Evolutionary conservation across 495 filamentous ascomycete species (phyloP).

Genomic region (Aspergillus mulundensis): DNA sequence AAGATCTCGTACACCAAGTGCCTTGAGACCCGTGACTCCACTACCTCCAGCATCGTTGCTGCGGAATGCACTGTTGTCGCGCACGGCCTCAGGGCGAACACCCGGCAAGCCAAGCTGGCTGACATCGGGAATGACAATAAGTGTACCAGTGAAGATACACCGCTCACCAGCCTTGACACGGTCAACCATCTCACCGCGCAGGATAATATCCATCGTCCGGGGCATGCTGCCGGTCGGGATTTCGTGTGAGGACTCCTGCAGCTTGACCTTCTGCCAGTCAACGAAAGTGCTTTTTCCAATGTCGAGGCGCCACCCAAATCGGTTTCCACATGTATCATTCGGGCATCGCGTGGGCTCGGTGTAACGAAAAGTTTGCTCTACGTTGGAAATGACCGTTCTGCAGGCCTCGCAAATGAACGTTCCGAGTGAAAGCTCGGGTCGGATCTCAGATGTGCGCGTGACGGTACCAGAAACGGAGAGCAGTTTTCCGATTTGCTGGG

Average conservation of each 20-base stretch:
- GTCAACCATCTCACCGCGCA: conserved; percentile 98
- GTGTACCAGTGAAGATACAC: conserved; percentile 91
- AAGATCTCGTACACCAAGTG: conserved; percentile 88
- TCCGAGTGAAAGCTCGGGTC: conserved; percentile 85
- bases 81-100: conserved; percentile 74
- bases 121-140: conserved; percentile 97
- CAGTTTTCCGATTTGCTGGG: conserved; percentile 85
- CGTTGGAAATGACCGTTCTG: conserved; percentile 72
- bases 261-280: conserved; percentile 97
- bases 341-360: conserved; percentile 96
- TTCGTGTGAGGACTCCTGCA: conserved; percentile 96
- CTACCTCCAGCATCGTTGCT: conserved; percentile 74
- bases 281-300: conserved; percentile 97
- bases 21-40: conserved; percentile 84
- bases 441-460: conserved; percentile 92
- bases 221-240: conserved; percentile 99
- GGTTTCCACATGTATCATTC: conserved; percentile 85
- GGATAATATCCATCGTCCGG: conserved; percentile 92
- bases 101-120: conserved; percentile 92
- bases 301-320: conserved; percentile 85
- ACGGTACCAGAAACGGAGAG: conserved; percentile 95
- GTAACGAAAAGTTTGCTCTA: conserved; percentile 97
- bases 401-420: conserved; percentile 92
- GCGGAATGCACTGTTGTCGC: conserved; percentile 73
- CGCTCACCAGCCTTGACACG: conserved; percentile 96